Evolutionary conservation across 345 rosid species (phyloP).

Genomic region (Citrus unshiu): DNA sequence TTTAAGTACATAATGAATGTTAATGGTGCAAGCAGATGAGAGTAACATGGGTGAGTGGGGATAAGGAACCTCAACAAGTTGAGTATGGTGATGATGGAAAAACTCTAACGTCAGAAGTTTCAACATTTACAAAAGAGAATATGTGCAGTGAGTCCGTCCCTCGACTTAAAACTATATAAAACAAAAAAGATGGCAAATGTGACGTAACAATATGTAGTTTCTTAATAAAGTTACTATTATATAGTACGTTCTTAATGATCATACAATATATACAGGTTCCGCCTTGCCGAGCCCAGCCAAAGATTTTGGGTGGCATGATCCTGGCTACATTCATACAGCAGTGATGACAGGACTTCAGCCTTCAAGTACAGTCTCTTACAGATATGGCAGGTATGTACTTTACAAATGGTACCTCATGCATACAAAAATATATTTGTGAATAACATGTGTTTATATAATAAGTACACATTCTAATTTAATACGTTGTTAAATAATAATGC

Average conservation of each 20-base stretch:
- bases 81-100: constrained; percentile 44
- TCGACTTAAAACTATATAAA: not conserved
- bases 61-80: constrained; percentile 44
- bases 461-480: too few species aligned
- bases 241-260: not conserved
- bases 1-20: too few species aligned
- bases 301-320: constrained; percentile 84
- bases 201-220: not conserved
- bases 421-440: too few species aligned
- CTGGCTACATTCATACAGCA: constrained; percentile 67
- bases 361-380: constrained; percentile 40
- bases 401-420: too few species aligned
- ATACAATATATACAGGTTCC: constrained; percentile 19
- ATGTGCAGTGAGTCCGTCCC: constrained; percentile 51
- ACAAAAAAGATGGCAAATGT: not conserved
- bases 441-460: too few species aligned
- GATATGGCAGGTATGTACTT: constrained; percentile 56
- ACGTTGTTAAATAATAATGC: not conserved
- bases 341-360: constrained; percentile 56
- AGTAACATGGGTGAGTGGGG: constrained; percentile 72
- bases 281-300: constrained; percentile 52
- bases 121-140: constrained; percentile 48
- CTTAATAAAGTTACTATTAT: not conserved
- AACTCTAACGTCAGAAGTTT: constrained; percentile 33
- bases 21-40: constrained; percentile 43